These are phyloP conservation scores for Pharnaceum exiguum DNA, from an alignment of 148 eudicot species.

Conservation along the genomic window DNA sequence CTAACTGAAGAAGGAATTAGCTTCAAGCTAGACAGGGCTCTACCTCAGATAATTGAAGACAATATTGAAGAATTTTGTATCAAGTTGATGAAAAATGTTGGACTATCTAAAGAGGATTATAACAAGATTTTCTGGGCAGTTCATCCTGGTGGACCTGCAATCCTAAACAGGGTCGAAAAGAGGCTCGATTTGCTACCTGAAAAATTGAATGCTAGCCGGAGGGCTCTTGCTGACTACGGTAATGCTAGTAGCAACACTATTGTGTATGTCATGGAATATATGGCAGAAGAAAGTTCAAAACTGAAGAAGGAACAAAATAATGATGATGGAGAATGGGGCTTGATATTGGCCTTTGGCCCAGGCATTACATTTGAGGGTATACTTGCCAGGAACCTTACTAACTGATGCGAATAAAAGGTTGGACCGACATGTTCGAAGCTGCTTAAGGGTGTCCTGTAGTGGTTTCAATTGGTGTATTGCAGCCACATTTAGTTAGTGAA, in stretches of 20 bases:
- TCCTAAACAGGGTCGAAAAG: conserved; percentile 74
- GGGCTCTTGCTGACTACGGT: conserved; percentile 82
- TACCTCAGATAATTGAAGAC: conserved; percentile 87
- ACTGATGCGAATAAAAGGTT: conserved; percentile 15
- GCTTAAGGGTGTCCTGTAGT: too few relatives aligned
- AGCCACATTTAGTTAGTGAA: too few relatives aligned
- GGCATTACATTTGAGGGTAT: conserved; percentile 93
- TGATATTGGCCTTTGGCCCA: conserved; percentile 92
- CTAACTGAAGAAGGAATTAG: conserved; percentile 94
- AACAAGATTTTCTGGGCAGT: conserved; percentile 92
- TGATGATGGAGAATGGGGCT: conserved; percentile 68
- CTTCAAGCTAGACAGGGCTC: conserved; percentile 68
- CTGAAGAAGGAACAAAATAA: conserved; percentile 22
- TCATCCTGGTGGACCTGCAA: conserved; percentile 96
- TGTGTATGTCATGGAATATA: conserved; percentile 89
- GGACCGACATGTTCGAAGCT: not conserved
- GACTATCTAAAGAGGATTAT: conserved; percentile 37
- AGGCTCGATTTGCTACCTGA: conserved; percentile 56
- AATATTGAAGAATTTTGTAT: conserved; percentile 66
- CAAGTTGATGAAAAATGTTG: conserved; percentile 41
- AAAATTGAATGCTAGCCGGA: conserved; percentile 64
- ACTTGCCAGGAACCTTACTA: conserved; percentile 68
- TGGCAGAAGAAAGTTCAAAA: conserved; percentile 55
- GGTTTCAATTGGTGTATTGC: too few relatives aligned
- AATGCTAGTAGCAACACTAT: conserved; percentile 96